A percentile compares a stretch with the other conserved stretches of the same genome.
Conservation (phyloP, 169 alveolate species). For the Plasmodium malariae region DNA sequence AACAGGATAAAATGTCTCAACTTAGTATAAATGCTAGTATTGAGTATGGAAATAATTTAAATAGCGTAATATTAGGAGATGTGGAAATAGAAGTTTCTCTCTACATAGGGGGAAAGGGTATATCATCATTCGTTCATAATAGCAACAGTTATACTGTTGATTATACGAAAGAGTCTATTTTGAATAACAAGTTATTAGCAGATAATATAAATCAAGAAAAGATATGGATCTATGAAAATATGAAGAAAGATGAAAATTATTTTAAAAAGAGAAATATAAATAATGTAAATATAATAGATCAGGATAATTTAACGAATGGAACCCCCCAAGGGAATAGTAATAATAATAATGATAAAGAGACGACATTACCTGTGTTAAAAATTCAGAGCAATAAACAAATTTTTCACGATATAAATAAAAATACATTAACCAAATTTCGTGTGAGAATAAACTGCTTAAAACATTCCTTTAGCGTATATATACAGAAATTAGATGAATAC, state of each 20-base stretch:
- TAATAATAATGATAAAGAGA: constrained; percentile 9
- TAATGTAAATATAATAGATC: constrained; percentile 10
- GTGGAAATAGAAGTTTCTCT: constrained; percentile 74
- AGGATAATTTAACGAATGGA: constrained; percentile 19
- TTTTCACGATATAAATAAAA: constrained; percentile 63
- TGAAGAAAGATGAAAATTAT: constrained; percentile 38
- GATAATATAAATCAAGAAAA: constrained; percentile 35
- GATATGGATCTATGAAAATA: constrained; percentile 10
- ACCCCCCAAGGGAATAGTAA: background rate
- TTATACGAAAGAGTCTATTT: constrained; percentile 61
- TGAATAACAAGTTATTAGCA: constrained; percentile 57
- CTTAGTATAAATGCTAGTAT: background rate
- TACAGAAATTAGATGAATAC: constrained; percentile 74
- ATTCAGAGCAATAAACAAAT: constrained; percentile 75
- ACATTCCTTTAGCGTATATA: constrained; percentile 75
- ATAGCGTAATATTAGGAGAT: constrained; percentile 55
- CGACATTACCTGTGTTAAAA: constrained; percentile 54
- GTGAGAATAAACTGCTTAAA: constrained; percentile 74
- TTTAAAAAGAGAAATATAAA: constrained; percentile 21
- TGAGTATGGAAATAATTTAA: background rate
- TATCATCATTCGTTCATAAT: constrained; percentile 75
- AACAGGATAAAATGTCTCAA: background rate
- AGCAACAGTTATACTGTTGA: constrained; percentile 62
- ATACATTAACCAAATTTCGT: constrained; percentile 71
- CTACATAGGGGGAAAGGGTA: constrained; percentile 75